These are phyloP conservation scores for Paracamarosporium sp. DNA, from an alignment of 2,329 filamentous ascomycete genomes.

Conservation along the genomic window DNA sequence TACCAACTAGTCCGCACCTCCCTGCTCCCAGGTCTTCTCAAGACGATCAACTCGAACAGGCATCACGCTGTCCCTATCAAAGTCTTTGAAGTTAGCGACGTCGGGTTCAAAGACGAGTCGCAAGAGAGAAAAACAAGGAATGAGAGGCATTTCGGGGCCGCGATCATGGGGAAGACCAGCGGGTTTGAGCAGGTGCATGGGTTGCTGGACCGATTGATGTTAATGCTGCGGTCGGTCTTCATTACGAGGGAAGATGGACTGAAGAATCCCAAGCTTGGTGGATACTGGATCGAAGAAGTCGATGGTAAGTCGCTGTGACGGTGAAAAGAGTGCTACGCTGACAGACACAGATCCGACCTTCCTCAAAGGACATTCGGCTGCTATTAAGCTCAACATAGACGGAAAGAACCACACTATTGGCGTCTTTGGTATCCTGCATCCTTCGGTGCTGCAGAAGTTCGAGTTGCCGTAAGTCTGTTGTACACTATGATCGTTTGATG, in stretches of 20 bases:
- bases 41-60: slow-evolving; percentile 94
- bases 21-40: slow-evolving; percentile 84
- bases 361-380: slow-evolving; percentile 87
- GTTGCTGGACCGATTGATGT: slow-evolving; percentile 86
- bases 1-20: slow-evolving; percentile 93
- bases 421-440: slow-evolving; percentile 92
- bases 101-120: slow-evolving; percentile 85
- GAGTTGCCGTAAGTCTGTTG: slow-evolving; percentile 89
- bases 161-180: slow-evolving; percentile 91
- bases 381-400: slow-evolving; percentile 76
- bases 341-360: slow-evolving; percentile 74
- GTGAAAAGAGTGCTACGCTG: slow-evolving; percentile 4
- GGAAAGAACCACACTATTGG: slow-evolving; percentile 82
- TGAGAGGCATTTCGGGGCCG: slow-evolving; percentile 94
- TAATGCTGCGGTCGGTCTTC: slow-evolving; percentile 88
- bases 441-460: slow-evolving; percentile 90
- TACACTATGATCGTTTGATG: too few species aligned
- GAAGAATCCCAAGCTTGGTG: slow-evolving; percentile 65
- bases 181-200: slow-evolving; percentile 97
- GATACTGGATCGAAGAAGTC: slow-evolving; percentile 95
- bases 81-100: slow-evolving; percentile 90
- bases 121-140: slow-evolving; percentile 87
- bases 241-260: slow-evolving; percentile 73
- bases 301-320: slow-evolving; percentile 62
- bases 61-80: slow-evolving; percentile 86